Percentiles rank a stretch among this genome's conserved stretches.
These are phyloP conservation scores for Carex pumila DNA, from an alignment of 176 grass and related monocot genomes.

Conservation along the genomic window DNA sequence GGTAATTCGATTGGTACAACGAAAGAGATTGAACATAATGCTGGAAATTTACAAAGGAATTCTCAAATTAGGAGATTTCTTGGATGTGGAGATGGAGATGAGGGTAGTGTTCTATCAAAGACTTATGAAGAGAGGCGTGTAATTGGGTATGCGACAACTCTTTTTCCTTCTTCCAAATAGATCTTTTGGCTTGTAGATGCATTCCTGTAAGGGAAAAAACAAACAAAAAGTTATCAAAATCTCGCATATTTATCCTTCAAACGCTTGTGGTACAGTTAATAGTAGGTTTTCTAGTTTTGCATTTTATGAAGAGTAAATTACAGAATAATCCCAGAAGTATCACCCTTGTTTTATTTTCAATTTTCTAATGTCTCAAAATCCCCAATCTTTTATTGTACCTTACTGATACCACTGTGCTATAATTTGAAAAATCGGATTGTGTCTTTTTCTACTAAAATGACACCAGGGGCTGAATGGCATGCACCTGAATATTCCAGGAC, in stretches of 20 bases:
- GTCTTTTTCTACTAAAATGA: neutral
- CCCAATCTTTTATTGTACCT: neutral
- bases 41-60: slow-evolving; percentile 18
- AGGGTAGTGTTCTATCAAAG: slow-evolving; percentile 79
- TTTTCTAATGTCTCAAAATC: neutral
- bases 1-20: slow-evolving; percentile 16
- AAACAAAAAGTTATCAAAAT: neutral
- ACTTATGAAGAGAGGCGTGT: slow-evolving; percentile 72
- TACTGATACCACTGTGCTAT: neutral
- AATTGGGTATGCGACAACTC: slow-evolving; percentile 49
- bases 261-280: neutral
- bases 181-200: neutral
- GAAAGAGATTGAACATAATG: neutral
- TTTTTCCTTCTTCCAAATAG: neutral
- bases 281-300: neutral
- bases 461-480: neutral
- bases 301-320: neutral
- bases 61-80: slow-evolving; percentile 66
- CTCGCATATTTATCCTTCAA: neutral
- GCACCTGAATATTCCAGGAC: neutral
- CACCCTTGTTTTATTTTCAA: neutral
- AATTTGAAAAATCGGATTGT: neutral
- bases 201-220: neutral
- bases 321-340: neutral
- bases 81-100: slow-evolving; percentile 80